Conservation (phyloP, 108 stramenopile genomes). For the Cyclotella cryptica region DNA sequence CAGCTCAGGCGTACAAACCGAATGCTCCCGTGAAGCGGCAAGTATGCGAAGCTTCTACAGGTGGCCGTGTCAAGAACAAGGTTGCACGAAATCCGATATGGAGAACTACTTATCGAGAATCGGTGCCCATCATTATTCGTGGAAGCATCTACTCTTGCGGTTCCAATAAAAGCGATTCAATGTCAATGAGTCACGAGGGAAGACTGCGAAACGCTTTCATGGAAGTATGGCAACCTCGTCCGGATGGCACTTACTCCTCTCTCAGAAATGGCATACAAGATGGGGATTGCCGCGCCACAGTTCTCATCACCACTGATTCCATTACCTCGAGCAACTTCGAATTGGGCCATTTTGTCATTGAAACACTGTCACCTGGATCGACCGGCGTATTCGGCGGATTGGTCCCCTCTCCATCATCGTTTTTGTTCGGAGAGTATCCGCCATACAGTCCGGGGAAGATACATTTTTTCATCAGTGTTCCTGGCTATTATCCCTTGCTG, state of each 20-base stretch:
- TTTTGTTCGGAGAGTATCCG: constrained; percentile 41
- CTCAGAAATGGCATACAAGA: constrained; percentile 44
- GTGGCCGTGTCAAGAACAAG: constrained; percentile 23
- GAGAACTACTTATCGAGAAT: constrained; percentile 25
- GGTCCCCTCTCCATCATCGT: constrained; percentile 37
- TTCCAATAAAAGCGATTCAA: too few relatives aligned
- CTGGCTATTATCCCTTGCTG: constrained; percentile 50
- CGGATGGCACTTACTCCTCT: constrained; percentile 69
- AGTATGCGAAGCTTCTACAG: constrained; percentile 21
- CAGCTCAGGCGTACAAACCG: constrained; percentile 75
- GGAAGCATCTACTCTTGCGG: constrained; percentile 34
- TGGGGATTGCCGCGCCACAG: constrained; percentile 65
- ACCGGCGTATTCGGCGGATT: constrained; percentile 63
- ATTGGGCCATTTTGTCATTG: constrained; percentile 34
- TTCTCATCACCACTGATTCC: neutral
- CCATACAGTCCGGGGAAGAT: constrained; percentile 60
- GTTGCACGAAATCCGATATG: constrained; percentile 54
- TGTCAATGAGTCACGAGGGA: neutral
- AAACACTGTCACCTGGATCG: constrained; percentile 68
- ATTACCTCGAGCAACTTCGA: constrained; percentile 2
- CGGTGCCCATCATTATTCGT: constrained; percentile 30
- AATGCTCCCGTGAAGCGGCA: constrained; percentile 50
- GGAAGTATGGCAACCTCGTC: constrained; percentile 76
- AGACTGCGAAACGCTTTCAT: constrained; percentile 20
- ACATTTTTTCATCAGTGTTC: constrained; percentile 52